Percentiles rank a stretch among this genome's conserved stretches.
Evolutionary conservation across 441 rosid species (phyloP).

Genomic region (Euphorbia corollata): DNA sequence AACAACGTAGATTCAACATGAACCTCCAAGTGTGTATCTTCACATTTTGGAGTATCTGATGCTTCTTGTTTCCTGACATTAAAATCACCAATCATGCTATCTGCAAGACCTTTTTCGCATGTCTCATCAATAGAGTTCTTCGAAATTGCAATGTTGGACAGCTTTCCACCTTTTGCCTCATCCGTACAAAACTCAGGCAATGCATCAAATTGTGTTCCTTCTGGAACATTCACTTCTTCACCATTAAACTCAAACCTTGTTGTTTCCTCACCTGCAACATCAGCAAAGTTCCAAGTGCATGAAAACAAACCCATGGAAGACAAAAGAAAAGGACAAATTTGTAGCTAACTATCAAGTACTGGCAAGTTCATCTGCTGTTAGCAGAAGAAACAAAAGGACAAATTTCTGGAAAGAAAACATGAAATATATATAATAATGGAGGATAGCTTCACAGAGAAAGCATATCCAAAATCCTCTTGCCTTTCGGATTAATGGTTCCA

Average conservation of each 20-base stretch:
- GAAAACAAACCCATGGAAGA: background rate
- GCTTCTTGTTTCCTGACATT: slow-evolving; percentile 14
- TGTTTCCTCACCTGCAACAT: slow-evolving; percentile 5
- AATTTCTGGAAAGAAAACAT: background rate
- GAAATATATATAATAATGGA: background rate
- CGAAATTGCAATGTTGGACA: background rate
- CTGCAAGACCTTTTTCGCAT: slow-evolving; percentile 8
- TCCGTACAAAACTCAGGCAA: slow-evolving; percentile 11
- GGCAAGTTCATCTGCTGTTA: background rate
- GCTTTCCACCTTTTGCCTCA: slow-evolving; percentile 12
- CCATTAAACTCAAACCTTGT: background rate
- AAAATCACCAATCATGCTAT: slow-evolving; percentile 2
- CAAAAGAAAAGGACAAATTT: background rate
- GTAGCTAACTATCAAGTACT: background rate
- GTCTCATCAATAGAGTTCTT: slow-evolving; percentile 4
- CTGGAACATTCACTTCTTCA: slow-evolving; percentile 11
- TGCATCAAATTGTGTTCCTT: slow-evolving; percentile 4
- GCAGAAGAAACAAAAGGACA: background rate
- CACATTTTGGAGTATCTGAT: slow-evolving; percentile 3
- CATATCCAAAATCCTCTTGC: background rate
- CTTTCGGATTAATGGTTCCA: background rate
- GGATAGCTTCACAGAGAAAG: background rate
- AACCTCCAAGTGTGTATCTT: background rate
- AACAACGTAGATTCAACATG: slow-evolving; percentile 12
- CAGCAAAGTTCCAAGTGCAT: background rate